These are phyloP conservation scores for Abelmoschus esculentus DNA, from an alignment of 345 rosid species.

Conservation along the genomic window DNA sequence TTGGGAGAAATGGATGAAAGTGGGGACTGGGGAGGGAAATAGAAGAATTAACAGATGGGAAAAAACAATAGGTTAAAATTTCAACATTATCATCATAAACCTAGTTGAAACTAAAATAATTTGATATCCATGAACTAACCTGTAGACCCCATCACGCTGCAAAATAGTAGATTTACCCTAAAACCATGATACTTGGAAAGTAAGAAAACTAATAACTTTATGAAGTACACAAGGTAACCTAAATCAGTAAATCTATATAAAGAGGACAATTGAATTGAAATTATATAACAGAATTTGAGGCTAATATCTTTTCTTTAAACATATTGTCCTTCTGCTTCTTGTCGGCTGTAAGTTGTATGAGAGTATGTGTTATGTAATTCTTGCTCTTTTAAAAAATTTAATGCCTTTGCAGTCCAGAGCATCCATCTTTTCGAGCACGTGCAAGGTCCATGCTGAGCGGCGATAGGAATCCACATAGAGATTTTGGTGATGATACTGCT, in stretches of 20 bases:
- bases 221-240: background rate
- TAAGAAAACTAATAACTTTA: background rate
- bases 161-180: background rate
- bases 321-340: background rate
- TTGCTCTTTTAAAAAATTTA: background rate
- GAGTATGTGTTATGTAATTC: background rate
- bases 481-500: background rate
- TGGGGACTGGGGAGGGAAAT: too few species aligned
- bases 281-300: background rate
- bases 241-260: background rate
- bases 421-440: constrained; percentile 18
- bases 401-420: constrained; percentile 9
- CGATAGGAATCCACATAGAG: background rate
- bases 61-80: background rate
- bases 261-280: background rate
- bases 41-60: background rate
- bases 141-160: background rate
- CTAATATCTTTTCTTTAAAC: background rate
- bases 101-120: background rate
- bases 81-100: background rate
- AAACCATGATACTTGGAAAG: background rate
- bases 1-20: background rate
- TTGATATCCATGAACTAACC: background rate
- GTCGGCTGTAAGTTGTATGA: background rate
- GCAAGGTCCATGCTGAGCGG: constrained; percentile 13